Conservation (phyloP, 805 yeast species). For the Nematodospora valgi region DNA sequence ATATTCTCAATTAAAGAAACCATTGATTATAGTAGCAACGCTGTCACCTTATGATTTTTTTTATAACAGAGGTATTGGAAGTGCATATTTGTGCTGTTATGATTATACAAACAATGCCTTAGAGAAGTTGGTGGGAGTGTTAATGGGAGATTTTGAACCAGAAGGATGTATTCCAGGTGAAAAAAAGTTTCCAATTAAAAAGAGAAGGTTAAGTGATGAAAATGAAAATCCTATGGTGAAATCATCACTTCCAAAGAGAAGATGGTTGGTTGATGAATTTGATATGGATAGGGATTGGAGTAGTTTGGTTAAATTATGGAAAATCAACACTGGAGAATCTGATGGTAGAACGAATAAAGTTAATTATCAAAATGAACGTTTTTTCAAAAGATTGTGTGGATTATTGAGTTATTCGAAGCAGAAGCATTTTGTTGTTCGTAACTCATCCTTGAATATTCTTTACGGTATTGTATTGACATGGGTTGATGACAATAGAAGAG, state of each 20-base stretch:
- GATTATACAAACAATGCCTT: constrained; percentile 56
- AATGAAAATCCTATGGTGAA: constrained; percentile 8
- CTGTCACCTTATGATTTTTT: constrained; percentile 62
- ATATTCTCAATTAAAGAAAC: constrained; percentile 37
- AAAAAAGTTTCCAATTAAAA: constrained; percentile 24
- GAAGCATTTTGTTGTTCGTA: constrained; percentile 53
- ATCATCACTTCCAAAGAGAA: constrained; percentile 27
- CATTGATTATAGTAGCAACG: constrained; percentile 56
- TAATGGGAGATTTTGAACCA: constrained; percentile 53
- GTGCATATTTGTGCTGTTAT: constrained; percentile 57
- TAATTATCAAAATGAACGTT: constrained; percentile 24
- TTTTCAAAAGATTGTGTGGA: constrained; percentile 26
- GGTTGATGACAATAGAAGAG: constrained; percentile 34
- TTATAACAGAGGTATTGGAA: constrained; percentile 51
- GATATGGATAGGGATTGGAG: constrained; percentile 48
- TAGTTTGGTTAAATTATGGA: constrained; percentile 44
- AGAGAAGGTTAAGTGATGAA: constrained; percentile 19
- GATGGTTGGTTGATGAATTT: constrained; percentile 60
- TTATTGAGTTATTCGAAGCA: constrained; percentile 30
- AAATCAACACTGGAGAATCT: constrained; percentile 28
- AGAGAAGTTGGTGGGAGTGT: constrained; percentile 44
- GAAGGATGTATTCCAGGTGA: constrained; percentile 59
- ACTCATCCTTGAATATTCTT: constrained; percentile 50
- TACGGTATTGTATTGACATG: constrained; percentile 57
- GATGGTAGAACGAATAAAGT: constrained; percentile 12